Conservation (phyloP, 1,284 basidiomycete genomes). For the Microbotryomycetes sp. region DNA sequence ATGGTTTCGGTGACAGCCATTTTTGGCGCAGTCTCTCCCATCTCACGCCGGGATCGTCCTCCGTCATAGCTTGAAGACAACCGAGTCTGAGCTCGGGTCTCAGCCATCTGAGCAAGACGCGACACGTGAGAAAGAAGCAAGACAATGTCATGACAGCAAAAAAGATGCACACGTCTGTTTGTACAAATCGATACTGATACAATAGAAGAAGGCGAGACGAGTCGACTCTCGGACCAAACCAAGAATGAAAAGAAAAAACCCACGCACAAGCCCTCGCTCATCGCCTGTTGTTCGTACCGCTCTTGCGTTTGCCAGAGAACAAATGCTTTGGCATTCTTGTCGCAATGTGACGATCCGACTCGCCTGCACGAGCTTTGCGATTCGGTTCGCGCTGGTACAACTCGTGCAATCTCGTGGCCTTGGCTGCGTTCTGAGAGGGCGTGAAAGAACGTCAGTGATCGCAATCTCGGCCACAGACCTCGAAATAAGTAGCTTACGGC, state of each 20-base stretch:
- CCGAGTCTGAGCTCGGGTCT: neutral
- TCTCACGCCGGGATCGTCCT: neutral
- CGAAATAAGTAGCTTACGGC: conserved; percentile 49
- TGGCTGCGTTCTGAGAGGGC: conserved; percentile 59
- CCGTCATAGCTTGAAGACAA: neutral
- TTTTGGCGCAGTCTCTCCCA: neutral
- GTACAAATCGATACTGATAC: neutral
- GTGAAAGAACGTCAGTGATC: conserved; percentile 2
- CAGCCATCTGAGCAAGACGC: neutral
- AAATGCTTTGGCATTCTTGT: conserved; percentile 55
- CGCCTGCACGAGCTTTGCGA: conserved; percentile 78
- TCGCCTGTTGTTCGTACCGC: conserved; percentile 3
- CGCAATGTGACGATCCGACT: conserved; percentile 56
- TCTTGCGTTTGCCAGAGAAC: conserved; percentile 74
- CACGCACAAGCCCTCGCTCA: neutral
- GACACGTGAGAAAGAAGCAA: neutral
- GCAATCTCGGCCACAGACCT: neutral
- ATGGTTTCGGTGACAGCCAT: conserved; percentile 1
- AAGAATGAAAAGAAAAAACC: neutral
- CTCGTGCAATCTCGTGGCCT: conserved; percentile 71
- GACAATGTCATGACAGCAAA: neutral
- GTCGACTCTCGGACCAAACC: too few relatives aligned
- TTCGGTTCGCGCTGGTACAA: conserved; percentile 79
- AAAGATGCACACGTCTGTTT: too few relatives aligned
- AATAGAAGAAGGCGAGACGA: neutral